Base-by-base conservation (phyloP, 805 yeast genomes). In the Yamadazyma insecticola region DNA sequence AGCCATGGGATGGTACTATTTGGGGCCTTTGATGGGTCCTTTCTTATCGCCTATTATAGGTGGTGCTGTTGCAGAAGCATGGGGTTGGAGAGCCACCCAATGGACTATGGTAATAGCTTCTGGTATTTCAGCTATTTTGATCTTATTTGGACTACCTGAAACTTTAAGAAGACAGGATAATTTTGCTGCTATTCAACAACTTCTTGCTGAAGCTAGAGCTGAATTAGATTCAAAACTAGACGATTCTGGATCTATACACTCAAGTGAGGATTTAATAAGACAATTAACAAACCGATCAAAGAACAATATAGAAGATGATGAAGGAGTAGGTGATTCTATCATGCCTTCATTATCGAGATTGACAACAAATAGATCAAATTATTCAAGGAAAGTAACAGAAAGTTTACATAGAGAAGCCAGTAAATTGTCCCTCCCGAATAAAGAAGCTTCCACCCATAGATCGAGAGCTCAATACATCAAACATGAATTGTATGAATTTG, bases 71-170 rank as follows among this genome's bases (percentile, higher is more conserved):
- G 72, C 82, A 5, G 63, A 70, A 25, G 65, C 67, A 8, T 82
- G 87, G 80, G 86, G 87, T 6, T 87, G 95, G 95, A 67, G 95
- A 50, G 84, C 90, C 2, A 83, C 95, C 3, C 92, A 83, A 48
- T 87, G 94, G 90, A 76, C 84, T 32, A 60, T 84, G 55, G 83
- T 81, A 12, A 79, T 81, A 17, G 53, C 82, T 26, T 72, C 85
- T 1, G 86, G 79, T 2, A 52, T 67, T 10, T 69, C 72, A 29
- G 61, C 70, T 16, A 14, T 74, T 1, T 37, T 73, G 31, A 57
- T 86, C 24, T 41, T 74, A 5, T 66, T 81, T 28, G 59, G 70
- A 4, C 60, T 87, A 12, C 96, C 97, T 1, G 97, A 88, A 49
- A 88, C 96, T 0, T 60, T 86, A 26, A 63, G 89, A 31, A 63